A percentile compares a stretch with the other conserved stretches of the same genome.
Evolutionary conservation across 1,284 basidiomycete genomes (phyloP).

Genomic region (Chondrostereum purpureum): DNA sequence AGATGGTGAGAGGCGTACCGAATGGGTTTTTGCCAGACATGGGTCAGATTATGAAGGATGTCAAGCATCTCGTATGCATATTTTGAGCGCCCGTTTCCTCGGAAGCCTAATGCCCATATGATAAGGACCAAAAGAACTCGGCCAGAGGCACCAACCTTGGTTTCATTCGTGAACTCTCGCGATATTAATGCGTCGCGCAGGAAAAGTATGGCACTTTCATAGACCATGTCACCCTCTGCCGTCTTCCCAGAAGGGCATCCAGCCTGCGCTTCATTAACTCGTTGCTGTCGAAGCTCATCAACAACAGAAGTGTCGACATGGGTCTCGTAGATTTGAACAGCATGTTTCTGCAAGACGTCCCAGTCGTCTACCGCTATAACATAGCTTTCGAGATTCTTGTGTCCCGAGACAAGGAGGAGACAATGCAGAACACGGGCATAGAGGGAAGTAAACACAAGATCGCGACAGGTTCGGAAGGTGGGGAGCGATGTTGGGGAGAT

Average conservation of each 20-base stretch:
- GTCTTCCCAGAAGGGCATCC: background rate
- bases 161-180: constrained; percentile 27
- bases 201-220: constrained; percentile 28
- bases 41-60: constrained; percentile 25
- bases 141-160: constrained; percentile 30
- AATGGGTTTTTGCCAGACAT: constrained; percentile 29
- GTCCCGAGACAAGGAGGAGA: constrained; percentile 22
- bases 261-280: constrained; percentile 3
- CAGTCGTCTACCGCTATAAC: constrained; percentile 12
- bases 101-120: constrained; percentile 23
- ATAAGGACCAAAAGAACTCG: constrained; percentile 28
- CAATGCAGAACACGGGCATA: constrained; percentile 30
- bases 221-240: constrained; percentile 27
- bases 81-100: constrained; percentile 27
- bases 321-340: constrained; percentile 14
- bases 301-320: constrained; percentile 16
- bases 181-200: constrained; percentile 28
- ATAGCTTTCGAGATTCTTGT: constrained; percentile 19
- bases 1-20: constrained; percentile 17
- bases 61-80: constrained; percentile 34
- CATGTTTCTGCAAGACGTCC: constrained; percentile 16
- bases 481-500: constrained; percentile 21
- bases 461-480: constrained; percentile 25
- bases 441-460: constrained; percentile 29
- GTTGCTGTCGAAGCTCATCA: constrained; percentile 11